Percentiles rank a stretch among this genome's conserved stretches.
Conservation (phyloP, 2,329 filamentous ascomycete genomes). For the Colletotrichum plurivorum region DNA sequence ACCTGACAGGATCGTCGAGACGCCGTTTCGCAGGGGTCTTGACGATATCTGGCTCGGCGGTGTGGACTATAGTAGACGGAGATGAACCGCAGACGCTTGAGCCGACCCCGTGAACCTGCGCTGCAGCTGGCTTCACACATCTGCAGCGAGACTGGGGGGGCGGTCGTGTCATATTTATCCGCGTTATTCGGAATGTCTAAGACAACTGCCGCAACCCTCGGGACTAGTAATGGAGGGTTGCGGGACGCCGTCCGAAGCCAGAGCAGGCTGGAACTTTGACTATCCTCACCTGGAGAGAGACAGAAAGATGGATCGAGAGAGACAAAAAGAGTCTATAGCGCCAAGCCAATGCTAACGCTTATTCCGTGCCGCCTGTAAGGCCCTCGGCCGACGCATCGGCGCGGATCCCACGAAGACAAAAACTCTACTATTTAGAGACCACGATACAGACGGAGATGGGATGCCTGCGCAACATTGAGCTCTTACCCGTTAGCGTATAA, state of each 20-base stretch:
- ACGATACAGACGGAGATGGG: no score
- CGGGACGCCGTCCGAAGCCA: no score
- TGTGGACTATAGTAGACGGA: not conserved
- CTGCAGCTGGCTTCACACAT: not conserved
- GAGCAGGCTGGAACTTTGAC: not conserved
- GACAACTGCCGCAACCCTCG: no score
- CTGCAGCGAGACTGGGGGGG: not conserved
- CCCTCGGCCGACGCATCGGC: no score
- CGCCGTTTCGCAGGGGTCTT: constrained; percentile 1
- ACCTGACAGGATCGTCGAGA: not conserved
- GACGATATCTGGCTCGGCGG: constrained; percentile 10
- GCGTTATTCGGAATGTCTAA: not conserved
- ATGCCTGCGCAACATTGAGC: no score
- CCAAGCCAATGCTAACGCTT: not conserved
- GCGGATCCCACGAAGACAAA: no score
- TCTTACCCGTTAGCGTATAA: no score
- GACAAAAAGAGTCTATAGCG: not conserved
- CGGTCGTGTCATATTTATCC: constrained; percentile 16
- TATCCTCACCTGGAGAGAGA: no score
- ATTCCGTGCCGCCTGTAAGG: not conserved
- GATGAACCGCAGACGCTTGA: not conserved
- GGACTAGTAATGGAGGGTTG: no score
- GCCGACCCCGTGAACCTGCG: not conserved
- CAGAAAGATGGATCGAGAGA: not conserved
- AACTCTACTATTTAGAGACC: no score